Evolutionary conservation across 1,284 basidiomycete genomes (phyloP), one percentile per base, ranked within the genome.

Genomic region (Omphalotus olearius): DNA sequence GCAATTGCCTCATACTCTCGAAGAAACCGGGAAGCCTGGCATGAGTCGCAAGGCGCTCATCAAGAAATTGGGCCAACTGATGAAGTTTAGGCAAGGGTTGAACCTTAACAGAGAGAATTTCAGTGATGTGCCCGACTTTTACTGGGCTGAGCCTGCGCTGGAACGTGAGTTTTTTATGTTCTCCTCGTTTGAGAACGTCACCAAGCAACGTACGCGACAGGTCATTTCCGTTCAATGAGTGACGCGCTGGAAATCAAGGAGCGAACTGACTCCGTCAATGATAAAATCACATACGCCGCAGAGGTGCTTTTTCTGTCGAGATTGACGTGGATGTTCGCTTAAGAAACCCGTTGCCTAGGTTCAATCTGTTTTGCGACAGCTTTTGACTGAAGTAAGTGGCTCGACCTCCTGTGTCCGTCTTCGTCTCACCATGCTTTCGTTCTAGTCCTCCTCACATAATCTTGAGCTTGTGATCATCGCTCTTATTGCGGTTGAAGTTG

Each of bases 391-490:
- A 76, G 86, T 86, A 62, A 45, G 68, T 52, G 13, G 47, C 36
- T 44, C 10, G n/a, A 37, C 56, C 17, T 20, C 11, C 20, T 18
- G 36, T 28, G 33, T 51, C 41, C 35, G 23, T 53, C 33, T 56
- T 17, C 25, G 6, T 39, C 6, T 45, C n/a, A 14, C 45, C 14
- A 37, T 46, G 40, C 45, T 50, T 35, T 53, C 25, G 5, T 30
- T 50, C 10, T 55, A 93, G 88, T 88, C 89, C 6, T 91, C 90
- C 2, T 80, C 77, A 0, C 91, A 94, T 61, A 79, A 88, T 4
- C 93, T 96, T 91, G 93, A 96, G 67, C 71, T 95, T 0, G 87
- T 95, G 57, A 95, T 95, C 61, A 95, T 95, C 57, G 76, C 80
- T 0, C 83, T 95, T 51, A 95, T 95, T 60, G 88, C 92, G 0